These are phyloP conservation scores for Fusarium secorum DNA, from an alignment of 2,329 filamentous ascomycete species.

Conservation along the genomic window DNA sequence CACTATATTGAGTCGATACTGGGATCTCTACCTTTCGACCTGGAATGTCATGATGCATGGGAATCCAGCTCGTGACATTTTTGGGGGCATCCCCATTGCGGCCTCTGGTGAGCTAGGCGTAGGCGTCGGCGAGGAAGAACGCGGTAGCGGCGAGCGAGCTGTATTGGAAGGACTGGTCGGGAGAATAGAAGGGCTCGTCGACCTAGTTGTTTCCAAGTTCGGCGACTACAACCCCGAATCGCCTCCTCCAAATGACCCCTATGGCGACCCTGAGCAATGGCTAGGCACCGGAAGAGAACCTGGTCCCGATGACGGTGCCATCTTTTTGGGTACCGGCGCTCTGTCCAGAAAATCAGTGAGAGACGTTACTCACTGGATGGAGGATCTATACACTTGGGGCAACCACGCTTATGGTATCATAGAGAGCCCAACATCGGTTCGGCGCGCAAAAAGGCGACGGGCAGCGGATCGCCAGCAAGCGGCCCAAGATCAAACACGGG, in stretches of 20 bases:
- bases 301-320: constrained; percentile 77
- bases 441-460: constrained; percentile 57
- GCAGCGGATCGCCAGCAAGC: constrained; percentile 21
- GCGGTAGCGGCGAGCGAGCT: constrained; percentile 91
- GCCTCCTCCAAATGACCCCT: constrained; percentile 34
- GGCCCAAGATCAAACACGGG: background rate
- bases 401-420: constrained; percentile 84
- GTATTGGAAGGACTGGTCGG: constrained; percentile 88
- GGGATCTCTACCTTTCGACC: constrained; percentile 72
- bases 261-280: constrained; percentile 61
- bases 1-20: constrained; percentile 78
- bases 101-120: constrained; percentile 91
- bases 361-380: constrained; percentile 84
- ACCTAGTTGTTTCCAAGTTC: constrained; percentile 87
- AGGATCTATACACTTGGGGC: constrained; percentile 85
- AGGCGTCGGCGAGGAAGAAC: constrained; percentile 94
- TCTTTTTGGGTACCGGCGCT: constrained; percentile 83
- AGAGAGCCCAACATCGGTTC: constrained; percentile 76
- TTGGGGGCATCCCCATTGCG: constrained; percentile 85
- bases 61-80: constrained; percentile 82
- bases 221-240: constrained; percentile 58
- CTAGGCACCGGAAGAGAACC: constrained; percentile 75
- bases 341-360: constrained; percentile 75
- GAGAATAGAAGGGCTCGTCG: constrained; percentile 83
- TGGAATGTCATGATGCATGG: constrained; percentile 94